phyloP scores from a whole-genome alignment of 371 early-diverging fungal genomes.

The Haplosporangium sp. region DNA sequence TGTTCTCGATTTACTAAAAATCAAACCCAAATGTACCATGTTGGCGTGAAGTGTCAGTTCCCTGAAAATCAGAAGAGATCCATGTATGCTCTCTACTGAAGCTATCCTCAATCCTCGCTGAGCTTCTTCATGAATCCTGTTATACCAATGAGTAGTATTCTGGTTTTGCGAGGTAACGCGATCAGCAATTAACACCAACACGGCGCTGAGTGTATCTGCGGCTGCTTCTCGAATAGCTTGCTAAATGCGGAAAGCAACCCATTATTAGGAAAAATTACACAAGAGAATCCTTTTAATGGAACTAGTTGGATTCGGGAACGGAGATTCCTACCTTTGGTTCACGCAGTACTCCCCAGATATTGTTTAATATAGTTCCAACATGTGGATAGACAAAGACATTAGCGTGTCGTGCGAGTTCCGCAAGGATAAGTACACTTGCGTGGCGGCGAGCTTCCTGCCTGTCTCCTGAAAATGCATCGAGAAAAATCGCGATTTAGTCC shows the following conservation, averaged over 20 bases:
- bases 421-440: conserved; percentile 89
- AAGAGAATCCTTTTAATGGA: too few relatives aligned
- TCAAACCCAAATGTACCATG: conserved; percentile 56
- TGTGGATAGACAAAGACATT: conserved; percentile 89
- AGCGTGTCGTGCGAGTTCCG: conserved; percentile 84
- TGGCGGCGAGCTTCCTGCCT: conserved; percentile 82
- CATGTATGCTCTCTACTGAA: conserved; percentile 87
- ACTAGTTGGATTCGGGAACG: too few relatives aligned
- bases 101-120: conserved; percentile 79
- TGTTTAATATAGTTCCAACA: conserved; percentile 86
- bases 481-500: not conserved
- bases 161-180: conserved; percentile 79
- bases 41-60: conserved; percentile 87
- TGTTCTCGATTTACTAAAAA: not conserved
- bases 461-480: conserved; percentile 60
- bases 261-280: too few relatives aligned
- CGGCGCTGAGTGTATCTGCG: conserved; percentile 87
- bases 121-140: conserved; percentile 85
- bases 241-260: conserved; percentile 11
- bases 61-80: conserved; percentile 84
- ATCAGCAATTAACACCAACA: conserved; percentile 83
- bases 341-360: conserved; percentile 88
- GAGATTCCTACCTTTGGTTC: conserved; percentile 74
- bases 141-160: conserved; percentile 77
- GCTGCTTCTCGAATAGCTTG: conserved; percentile 83